Evolutionary conservation across 768 basidiomycete genomes (phyloP), one percentile per base, ranked within the genome.

Genomic region (Candolleomyces eurysporus): DNA sequence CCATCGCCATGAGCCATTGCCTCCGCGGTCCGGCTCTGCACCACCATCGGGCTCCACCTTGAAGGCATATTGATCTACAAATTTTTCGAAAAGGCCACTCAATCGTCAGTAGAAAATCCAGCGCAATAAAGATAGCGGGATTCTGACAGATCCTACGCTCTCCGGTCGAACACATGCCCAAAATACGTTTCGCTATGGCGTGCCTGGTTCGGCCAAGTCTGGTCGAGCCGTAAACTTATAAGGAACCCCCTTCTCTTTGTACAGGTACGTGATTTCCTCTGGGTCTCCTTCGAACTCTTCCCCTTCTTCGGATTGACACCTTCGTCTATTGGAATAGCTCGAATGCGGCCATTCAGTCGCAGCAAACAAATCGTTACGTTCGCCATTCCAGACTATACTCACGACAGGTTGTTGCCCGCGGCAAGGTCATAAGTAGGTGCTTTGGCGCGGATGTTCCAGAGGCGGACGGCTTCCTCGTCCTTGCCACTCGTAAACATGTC

Each of bases 331-430:
- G 51, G 59, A 36, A 56, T 71, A 69, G 17, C 57, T 64, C 6
- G 21, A 16, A 51, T 62, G 59, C n/a, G 39, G 32, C 66, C 76
- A 78, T 36, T 63, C 63, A 3, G 80, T 79, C 4, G 71, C 68
- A 4, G 75, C 78, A 61, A 72, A 78, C 6, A 80, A 67, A 5
- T 70, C 58, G 19, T 69, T 68, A 36, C 60, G 64, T 5, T 32
- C 55, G 14, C 32, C 61, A 53, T 76, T 75, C 79, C 77, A 80
- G 2, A 68, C 70, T 60, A 81, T 64, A 6, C 63, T 63, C 0
- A 49, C 49, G 0, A 81, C 79, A 2, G 57, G 61, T 80, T 82
- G 63, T 81, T 82, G 5, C 80, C 80, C 4, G 79, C 79, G 1
- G 77, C 69, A 17, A 81, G 70, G 57, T 81, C 79, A 63, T 80